phyloP scores from a whole-genome alignment of 2,329 filamentous ascomycete genomes.

The Sclerotinia spermophila region DNA sequence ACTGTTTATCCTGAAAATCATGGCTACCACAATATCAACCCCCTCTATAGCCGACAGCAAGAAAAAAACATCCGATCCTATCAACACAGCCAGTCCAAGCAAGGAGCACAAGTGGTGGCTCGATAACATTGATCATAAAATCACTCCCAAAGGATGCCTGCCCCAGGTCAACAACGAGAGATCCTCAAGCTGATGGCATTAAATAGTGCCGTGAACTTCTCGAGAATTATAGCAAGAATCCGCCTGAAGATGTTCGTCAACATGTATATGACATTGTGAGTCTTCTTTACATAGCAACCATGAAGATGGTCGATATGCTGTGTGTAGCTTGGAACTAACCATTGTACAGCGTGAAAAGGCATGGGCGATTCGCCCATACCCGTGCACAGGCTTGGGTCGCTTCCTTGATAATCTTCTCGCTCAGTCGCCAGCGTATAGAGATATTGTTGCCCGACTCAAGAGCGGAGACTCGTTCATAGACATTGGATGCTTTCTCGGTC shows the following conservation, averaged over 20 bases:
- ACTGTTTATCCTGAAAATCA: not conserved
- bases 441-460: slow-evolving; percentile 23
- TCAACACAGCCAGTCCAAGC: not conserved
- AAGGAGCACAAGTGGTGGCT: not conserved
- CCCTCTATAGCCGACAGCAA: not conserved
- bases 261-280: slow-evolving; percentile 16
- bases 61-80: not conserved
- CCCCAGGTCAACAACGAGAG: not conserved
- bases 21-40: not conserved
- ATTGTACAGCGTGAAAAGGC: slow-evolving; percentile 21
- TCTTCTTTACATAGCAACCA: not conserved
- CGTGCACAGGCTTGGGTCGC: slow-evolving; percentile 26
- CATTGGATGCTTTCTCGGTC: slow-evolving; percentile 39
- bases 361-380: slow-evolving; percentile 22
- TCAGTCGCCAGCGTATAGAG: slow-evolving; percentile 20
- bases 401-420: slow-evolving; percentile 24
- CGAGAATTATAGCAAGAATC: not conserved
- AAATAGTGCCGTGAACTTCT: not conserved
- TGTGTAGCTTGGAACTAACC: not conserved
- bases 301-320: not conserved
- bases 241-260: not conserved
- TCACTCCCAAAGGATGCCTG: not conserved
- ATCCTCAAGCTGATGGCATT: not conserved
- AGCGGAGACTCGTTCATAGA: slow-evolving; percentile 21
- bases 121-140: slow-evolving; percentile 4